Base-by-base conservation (phyloP, 2,329 filamentous ascomycete species). In the Colletotrichum sp. region DNA sequence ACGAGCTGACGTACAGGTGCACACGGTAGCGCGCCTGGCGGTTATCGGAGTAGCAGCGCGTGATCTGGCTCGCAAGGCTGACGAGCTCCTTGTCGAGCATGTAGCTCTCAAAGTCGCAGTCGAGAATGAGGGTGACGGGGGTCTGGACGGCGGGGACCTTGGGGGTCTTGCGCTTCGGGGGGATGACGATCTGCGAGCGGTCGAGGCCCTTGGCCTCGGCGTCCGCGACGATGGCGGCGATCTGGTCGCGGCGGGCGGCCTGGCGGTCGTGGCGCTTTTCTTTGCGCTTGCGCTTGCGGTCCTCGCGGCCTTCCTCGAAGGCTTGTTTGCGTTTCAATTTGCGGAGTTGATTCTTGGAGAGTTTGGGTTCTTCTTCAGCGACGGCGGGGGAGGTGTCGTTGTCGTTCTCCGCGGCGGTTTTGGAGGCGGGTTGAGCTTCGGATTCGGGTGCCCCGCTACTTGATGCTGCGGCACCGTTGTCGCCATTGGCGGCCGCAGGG, bases 331-430 rank as follows among this genome's bases (percentile, higher is more conserved):
- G 93, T 77, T 90, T 92, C 69, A 95, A 87, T 81, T 95, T 96
- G 85, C 98, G 98, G 76, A 94, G 87, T 80, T 96, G 94, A 81
- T 93, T 98, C 82, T 99, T 99, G 21, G 96, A 98, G 68, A 98
- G 78, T 30, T 78, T 77, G 57, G 72, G 52, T 30, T 75, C 60
- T 15, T 64, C 76, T 15, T 44, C n/a, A 15, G 44, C 34, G 18
- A 44, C 39, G 15, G 65, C 12, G 49, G 34, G 44, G n/a, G 44
- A 52, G 44, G 44, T 2, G 26, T 44, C n/a, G 24, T 69, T 18
- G 16, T 28, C 10, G 52, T 34, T 36, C n/a, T 49, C 3, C 8
- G 55, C 39, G 21, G 65, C 8, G 49, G 34, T 21, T 13, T 26
- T 65, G n/a, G 49, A 57, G 15, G 59, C 49, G 24, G 69, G 18